A percentile compares a stretch with the other conserved stretches of the same genome.
Conservation (phyloP, 2,329 filamentous ascomycete genomes). For the Conoideocrella luteorostrata region DNA sequence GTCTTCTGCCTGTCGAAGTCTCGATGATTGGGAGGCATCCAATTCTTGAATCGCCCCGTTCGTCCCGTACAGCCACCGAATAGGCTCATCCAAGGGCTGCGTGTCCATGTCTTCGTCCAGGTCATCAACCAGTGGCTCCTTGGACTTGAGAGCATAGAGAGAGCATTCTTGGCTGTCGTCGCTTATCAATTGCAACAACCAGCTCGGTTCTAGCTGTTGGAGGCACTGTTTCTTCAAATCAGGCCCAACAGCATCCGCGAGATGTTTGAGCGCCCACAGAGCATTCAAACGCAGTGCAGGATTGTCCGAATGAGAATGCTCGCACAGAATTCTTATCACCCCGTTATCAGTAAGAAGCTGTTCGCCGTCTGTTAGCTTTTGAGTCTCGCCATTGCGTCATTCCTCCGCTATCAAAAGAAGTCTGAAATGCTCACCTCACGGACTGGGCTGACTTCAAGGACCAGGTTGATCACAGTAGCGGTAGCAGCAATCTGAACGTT, state of each 20-base stretch:
- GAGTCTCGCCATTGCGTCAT: neutral
- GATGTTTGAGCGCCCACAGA: constrained; percentile 89
- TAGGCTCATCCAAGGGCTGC: constrained; percentile 39
- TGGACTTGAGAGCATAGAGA: constrained; percentile 30
- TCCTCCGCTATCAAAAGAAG: constrained; percentile 3
- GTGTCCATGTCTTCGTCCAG: constrained; percentile 54
- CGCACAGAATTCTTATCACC: constrained; percentile 70
- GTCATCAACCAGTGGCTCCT: constrained; percentile 28
- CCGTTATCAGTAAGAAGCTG: constrained; percentile 68
- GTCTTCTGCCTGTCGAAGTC: constrained; percentile 43
- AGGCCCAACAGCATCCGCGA: constrained; percentile 66
- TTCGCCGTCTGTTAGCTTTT: constrained; percentile 13
- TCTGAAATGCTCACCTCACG: constrained; percentile 58
- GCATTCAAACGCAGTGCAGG: constrained; percentile 77
- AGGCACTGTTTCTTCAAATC: constrained; percentile 72
- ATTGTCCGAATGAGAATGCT: constrained; percentile 76
- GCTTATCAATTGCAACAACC: constrained; percentile 74
- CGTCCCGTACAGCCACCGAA: constrained; percentile 28
- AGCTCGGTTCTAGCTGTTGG: constrained; percentile 68
- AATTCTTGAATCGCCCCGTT: constrained; percentile 26
- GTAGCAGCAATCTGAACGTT: constrained; percentile 84
- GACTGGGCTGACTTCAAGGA: constrained; percentile 87
- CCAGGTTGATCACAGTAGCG: constrained; percentile 75
- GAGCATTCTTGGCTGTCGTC: constrained; percentile 52
- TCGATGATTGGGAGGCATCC: constrained; percentile 30